Percentiles rank a stretch among this genome's conserved stretches.
Evolutionary conservation across 176 grass and related monocot species (phyloP).

Genomic region (Juncus inflexus): DNA sequence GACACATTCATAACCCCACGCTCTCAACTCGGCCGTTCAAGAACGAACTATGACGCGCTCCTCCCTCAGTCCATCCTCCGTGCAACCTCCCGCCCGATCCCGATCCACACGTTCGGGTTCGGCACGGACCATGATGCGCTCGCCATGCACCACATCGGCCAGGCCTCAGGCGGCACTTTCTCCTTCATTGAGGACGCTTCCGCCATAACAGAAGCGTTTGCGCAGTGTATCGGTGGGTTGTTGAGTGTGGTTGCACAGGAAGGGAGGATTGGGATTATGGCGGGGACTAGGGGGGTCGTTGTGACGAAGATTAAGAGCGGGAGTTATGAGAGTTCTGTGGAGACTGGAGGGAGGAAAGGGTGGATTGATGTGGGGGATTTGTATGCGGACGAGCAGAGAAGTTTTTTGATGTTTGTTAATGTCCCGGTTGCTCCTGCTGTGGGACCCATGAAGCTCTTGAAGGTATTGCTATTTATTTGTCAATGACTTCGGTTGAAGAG

Average conservation of each 20-base stretch:
- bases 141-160: conserved; percentile 51
- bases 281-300: conserved; percentile 18
- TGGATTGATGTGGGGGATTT: conserved; percentile 37
- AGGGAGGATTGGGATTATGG: conserved; percentile 19
- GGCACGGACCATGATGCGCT: conserved; percentile 63
- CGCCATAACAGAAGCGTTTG: conserved; percentile 64
- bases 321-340: conserved; percentile 44
- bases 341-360: conserved; percentile 27
- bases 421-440: conserved; percentile 18
- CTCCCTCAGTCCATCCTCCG: conserved; percentile 32
- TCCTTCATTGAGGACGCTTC: conserved; percentile 59
- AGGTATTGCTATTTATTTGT: background rate
- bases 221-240: conserved; percentile 72
- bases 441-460: conserved; percentile 29
- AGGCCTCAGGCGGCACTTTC: conserved; percentile 60
- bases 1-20: conserved; percentile 34
- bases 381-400: conserved; percentile 60
- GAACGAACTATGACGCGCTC: conserved; percentile 37
- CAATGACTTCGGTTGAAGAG: no score
- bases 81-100: background rate
- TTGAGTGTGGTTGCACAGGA: conserved; percentile 56
- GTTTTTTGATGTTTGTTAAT: conserved; percentile 44
- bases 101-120: conserved; percentile 80
- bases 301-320: conserved; percentile 40
- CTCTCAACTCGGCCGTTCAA: background rate